These are phyloP conservation scores for Lentinula boryana DNA, from an alignment of 768 basidiomycete species.

Conservation along the genomic window DNA sequence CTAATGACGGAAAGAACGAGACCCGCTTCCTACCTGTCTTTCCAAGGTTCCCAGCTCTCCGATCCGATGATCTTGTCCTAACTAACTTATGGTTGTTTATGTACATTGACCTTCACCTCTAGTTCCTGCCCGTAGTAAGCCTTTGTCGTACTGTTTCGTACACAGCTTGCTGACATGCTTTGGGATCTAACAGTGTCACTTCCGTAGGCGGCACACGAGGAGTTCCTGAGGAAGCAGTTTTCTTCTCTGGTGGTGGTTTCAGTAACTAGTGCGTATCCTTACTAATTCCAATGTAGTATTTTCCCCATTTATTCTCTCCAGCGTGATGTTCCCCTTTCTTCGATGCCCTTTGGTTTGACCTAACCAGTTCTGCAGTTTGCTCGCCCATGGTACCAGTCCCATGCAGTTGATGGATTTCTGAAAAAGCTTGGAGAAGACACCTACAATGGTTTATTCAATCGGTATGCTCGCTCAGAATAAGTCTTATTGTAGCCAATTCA, in stretches of 20 bases:
- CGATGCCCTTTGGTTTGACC: too few relatives aligned
- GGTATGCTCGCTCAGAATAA: slow-evolving; percentile 22
- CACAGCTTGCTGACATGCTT: neutral
- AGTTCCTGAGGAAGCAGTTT: slow-evolving; percentile 54
- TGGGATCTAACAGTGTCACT: slow-evolving; percentile 45
- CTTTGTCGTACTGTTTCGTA: neutral
- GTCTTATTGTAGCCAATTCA: neutral
- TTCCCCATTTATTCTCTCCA: neutral
- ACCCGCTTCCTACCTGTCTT: slow-evolving; percentile 36
- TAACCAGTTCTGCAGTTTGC: slow-evolving; percentile 31
- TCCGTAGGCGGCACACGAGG: slow-evolving; percentile 51
- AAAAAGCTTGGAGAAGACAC: slow-evolving; percentile 36
- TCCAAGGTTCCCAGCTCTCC: slow-evolving; percentile 20
- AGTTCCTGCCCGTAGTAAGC: slow-evolving; percentile 44
- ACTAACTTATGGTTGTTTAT: neutral
- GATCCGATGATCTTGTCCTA: neutral
- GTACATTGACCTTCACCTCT: neutral
- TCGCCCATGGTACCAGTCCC: slow-evolving; percentile 49
- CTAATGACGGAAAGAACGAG: slow-evolving; percentile 40
- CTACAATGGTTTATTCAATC: slow-evolving; percentile 57
- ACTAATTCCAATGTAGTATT: neutral
- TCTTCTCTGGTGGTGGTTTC: slow-evolving; percentile 72
- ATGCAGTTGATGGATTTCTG: slow-evolving; percentile 39
- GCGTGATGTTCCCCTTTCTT: neutral
- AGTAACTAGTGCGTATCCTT: slow-evolving; percentile 46